phyloP scores from a whole-genome alignment of 1,284 basidiomycete species.

The Chondrostereum purpureum region DNA sequence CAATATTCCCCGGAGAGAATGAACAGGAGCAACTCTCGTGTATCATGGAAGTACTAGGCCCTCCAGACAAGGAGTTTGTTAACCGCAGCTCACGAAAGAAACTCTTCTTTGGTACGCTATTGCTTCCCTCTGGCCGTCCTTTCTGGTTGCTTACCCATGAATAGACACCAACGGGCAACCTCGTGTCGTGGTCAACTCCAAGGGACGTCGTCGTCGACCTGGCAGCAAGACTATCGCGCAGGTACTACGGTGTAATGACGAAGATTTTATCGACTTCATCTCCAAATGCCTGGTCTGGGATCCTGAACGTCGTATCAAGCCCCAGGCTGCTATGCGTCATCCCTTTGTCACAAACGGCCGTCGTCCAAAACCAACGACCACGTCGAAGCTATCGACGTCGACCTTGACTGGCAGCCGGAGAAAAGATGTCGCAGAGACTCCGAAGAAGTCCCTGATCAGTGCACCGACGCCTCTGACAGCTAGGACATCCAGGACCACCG shows the following conservation, averaged over 20 bases:
- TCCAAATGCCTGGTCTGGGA: conserved; percentile 97
- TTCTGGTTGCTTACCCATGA: conserved; percentile 2
- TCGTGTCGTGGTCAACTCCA: conserved; percentile 92
- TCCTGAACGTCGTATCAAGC: conserved; percentile 93
- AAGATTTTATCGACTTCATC: conserved; percentile 88
- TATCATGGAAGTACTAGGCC: conserved; percentile 98
- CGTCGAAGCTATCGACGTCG: conserved; percentile 48
- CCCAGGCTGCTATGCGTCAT: conserved; percentile 88
- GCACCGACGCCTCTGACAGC: conserved; percentile 79
- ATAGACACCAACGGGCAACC: conserved; percentile 89
- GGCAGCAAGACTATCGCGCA: conserved; percentile 85
- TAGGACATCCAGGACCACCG: conserved; percentile 52
- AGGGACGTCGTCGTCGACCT: conserved; percentile 88
- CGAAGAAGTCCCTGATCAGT: conserved; percentile 81
- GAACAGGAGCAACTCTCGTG: conserved; percentile 98
- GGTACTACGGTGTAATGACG: conserved; percentile 85
- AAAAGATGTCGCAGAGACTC: conserved; percentile 61
- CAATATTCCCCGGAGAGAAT: conserved; percentile 99
- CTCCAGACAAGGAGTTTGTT: conserved; percentile 92
- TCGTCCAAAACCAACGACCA: conserved; percentile 44
- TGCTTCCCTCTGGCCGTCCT: conserved; percentile 1
- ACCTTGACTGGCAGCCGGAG: conserved; percentile 44
- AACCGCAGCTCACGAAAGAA: conserved; percentile 92
- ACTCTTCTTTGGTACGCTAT: conserved; percentile 86
- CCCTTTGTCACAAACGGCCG: conserved; percentile 75